Evolutionary conservation across 1,284 basidiomycete genomes (phyloP), one percentile per base, ranked within the genome.

Genomic region (Athelia sp.): DNA sequence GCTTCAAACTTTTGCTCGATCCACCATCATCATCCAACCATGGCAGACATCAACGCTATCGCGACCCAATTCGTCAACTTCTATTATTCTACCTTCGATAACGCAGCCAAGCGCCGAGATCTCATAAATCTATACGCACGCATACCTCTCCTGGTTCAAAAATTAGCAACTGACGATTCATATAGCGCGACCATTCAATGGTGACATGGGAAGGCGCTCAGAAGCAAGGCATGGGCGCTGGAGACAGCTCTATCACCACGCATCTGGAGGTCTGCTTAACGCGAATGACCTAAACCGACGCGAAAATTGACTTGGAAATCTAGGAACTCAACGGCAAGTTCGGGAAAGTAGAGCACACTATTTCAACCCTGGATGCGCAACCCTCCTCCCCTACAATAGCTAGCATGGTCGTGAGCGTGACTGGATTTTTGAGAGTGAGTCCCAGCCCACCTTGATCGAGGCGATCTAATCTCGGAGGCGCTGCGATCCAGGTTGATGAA

Each of bases 351-450:
- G 70, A 74, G 56, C 96, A 98, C 79, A 82, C 84, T 53, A 78
- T 98, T 58, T 75, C 82, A 21, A 98, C 93, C 4, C 72, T 85
- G 50, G 95, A 98, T 66, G 90, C 86, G 13, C 96, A 98, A 67
- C 95, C 95, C 4, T 90, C 93, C 1, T 82, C 81, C 4, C 68
- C 72, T 0, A 64, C 70, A 17, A 66, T 79, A 13, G 77, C 82
- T 8, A 84, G 82, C 55, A 69, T 98, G 54, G 73, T 97, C 50
- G 92, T 98, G 50, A 84, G 85, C 62, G 92, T 98, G 34, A 98
- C 93, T 22, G 96, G 96, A 10, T 71, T 84, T 46, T 75, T 98
- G 24, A 49, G 86, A 47, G 93, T 89, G 61, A 50, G 85, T 66
- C 22, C 29, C 60, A n/a, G 18, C 35, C 46, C 43, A 53, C 42